phyloP scores from a whole-genome alignment of 192 early-diverging fungal genomes.

The Mortierella alpina region DNA sequence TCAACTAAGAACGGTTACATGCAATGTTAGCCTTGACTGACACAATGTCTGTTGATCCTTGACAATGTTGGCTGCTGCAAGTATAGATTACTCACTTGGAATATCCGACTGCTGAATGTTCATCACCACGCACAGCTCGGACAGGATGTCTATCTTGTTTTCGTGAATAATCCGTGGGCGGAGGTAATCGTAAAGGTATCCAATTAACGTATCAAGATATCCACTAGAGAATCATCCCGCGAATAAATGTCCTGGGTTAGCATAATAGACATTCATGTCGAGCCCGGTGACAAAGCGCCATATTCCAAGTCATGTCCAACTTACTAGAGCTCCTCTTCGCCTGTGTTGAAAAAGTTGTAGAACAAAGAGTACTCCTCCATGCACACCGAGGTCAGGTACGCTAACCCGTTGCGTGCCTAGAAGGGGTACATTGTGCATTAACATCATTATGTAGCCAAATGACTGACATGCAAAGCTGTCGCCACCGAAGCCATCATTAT shows the following conservation, averaged over 20 bases:
- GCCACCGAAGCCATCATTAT: background rate
- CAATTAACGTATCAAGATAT: constrained; percentile 81
- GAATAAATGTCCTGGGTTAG: too few species aligned
- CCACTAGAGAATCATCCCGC: constrained; percentile 49
- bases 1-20: constrained; percentile 37
- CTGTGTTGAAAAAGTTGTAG: constrained; percentile 80
- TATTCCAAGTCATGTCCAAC: constrained; percentile 17
- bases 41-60: background rate
- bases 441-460: background rate
- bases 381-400: constrained; percentile 86
- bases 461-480: background rate
- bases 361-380: constrained; percentile 87
- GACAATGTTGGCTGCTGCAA: background rate
- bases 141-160: constrained; percentile 80
- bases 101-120: constrained; percentile 66
- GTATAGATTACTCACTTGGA: constrained; percentile 20
- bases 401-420: constrained; percentile 81
- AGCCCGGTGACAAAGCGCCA: background rate
- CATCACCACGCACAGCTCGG: constrained; percentile 83
- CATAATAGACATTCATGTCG: background rate
- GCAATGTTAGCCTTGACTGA: background rate
- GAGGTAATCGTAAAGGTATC: constrained; percentile 84
- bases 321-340: constrained; percentile 80
- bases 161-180: constrained; percentile 92
- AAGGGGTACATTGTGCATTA: background rate